Evolutionary conservation across 139 green algal genomes (phyloP).

Genomic region (Asterochloris erici): DNA sequence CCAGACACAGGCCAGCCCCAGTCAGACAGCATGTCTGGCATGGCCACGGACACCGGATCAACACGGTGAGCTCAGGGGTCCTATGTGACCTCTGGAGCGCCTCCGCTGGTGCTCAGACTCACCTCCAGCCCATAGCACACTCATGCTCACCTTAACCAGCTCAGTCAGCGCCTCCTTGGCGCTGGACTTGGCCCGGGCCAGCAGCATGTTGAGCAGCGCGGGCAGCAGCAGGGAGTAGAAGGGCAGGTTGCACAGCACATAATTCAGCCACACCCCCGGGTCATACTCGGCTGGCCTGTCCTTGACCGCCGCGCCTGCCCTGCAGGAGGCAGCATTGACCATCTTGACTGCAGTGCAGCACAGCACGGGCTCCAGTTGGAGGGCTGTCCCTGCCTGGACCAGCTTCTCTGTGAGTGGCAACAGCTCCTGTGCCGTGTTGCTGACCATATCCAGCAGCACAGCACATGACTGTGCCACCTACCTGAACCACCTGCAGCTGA

Average conservation of each 20-base stretch:
- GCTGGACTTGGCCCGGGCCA: conserved; percentile 22
- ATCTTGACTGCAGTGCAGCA: background rate
- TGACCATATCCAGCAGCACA: too few relatives aligned
- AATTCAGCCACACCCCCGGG: conserved; percentile 51
- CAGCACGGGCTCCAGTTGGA: too few relatives aligned
- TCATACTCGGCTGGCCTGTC: background rate
- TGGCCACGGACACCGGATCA: background rate
- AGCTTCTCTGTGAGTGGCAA: too few relatives aligned
- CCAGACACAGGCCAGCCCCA: too few relatives aligned
- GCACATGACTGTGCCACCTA: too few relatives aligned
- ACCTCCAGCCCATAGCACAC: background rate
- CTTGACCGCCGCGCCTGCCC: background rate
- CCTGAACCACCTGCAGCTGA: too few relatives aligned
- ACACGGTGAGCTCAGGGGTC: background rate
- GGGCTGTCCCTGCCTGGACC: too few relatives aligned
- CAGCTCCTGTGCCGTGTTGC: too few relatives aligned
- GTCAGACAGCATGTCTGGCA: too few relatives aligned
- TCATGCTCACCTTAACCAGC: conserved; percentile 20
- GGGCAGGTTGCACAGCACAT: conserved; percentile 75
- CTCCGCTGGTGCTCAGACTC: background rate
- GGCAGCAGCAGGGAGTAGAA: conserved; percentile 77
- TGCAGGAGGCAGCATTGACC: background rate
- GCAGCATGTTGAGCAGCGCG: conserved; percentile 54
- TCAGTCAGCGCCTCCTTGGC: conserved; percentile 32
- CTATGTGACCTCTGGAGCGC: background rate